Base-by-base conservation (phyloP, 371 early-diverging fungal genomes). In the Pancytospora philotis region DNA sequence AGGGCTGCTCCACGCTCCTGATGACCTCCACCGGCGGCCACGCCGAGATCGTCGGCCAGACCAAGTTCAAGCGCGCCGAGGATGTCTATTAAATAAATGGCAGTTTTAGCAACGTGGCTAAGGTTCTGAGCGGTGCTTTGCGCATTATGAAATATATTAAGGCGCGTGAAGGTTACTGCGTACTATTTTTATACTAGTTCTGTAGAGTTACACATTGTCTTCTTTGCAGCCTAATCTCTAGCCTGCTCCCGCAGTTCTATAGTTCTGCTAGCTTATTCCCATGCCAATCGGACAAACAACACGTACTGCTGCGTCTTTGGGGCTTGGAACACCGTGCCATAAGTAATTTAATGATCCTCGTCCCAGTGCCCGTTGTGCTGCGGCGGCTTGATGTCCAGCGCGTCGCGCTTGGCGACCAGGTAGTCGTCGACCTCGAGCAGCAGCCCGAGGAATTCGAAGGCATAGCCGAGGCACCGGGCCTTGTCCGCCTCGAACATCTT, bases 11-110 rank as follows among this genome's bases (percentile, higher is more conserved):
- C 59, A 87, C 88, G 62, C 90, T 94, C 60, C 86, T 98, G 70
- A 90, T 92, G 84, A 93, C 92, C 84, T 93, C 97, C 71, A 93
- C 95, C 65, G 98, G 98, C 81, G 98, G 98, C 76, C 88, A 88
- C 77, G 96, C 94, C 71, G 62, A 62, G 36, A 36, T 81, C n/a
- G 62, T 67, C 1, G 57, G 66, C 27, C 71, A 71, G 61, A 77
- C 74, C 55, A 61, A 55, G 32, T 77, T 75, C 59, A 75, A 70
- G 57, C 65, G 45, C 45, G 64, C 58, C 10, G 56, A 66, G 39
- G 55, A 69, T 37, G 56, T 35, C 19, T 60, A 62, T 62, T 62
- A 50, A 50, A 50, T 48, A 59, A 28, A 3, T 55, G 8, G 4
- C 31, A 13, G 32, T 64, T 64, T 25, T 56, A 49, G 38, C 30